These are phyloP conservation scores for Aspergillus avenaceus DNA, from an alignment of 495 filamentous ascomycete genomes.

Conservation along the genomic window DNA sequence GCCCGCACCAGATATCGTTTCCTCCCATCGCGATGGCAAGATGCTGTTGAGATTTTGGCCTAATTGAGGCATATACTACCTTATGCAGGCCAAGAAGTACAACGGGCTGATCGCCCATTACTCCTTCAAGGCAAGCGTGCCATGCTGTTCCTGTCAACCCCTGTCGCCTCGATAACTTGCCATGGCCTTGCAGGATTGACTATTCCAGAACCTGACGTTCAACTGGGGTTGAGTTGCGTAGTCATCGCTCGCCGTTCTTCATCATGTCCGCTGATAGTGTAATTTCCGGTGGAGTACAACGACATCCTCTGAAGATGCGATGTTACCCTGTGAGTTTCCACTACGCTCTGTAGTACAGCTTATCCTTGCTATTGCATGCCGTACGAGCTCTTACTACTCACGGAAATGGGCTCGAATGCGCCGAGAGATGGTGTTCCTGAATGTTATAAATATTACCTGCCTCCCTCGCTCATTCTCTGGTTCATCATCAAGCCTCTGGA, in stretches of 20 bases:
- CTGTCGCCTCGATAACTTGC: not conserved
- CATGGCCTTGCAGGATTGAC: not conserved
- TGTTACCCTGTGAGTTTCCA: slow-evolving; percentile 24
- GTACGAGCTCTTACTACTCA: not conserved
- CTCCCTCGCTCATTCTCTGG: slow-evolving; percentile 8
- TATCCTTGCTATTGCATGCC: slow-evolving; percentile 10
- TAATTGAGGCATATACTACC: slow-evolving; percentile 11
- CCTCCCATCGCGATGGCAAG: not conserved
- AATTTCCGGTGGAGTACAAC: slow-evolving; percentile 18
- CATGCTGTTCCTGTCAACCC: not conserved
- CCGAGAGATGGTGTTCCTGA: not conserved
- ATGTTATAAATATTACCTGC: slow-evolving; percentile 9
- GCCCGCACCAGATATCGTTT: slow-evolving; percentile 1
- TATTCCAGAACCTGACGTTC: not conserved
- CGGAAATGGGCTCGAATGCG: slow-evolving; percentile 2
- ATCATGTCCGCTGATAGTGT: slow-evolving; percentile 7
- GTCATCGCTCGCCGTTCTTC: not conserved
- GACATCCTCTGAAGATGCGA: slow-evolving; percentile 18
- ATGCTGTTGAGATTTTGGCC: not conserved
- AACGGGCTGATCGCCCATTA: not conserved
- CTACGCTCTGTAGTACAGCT: not conserved
- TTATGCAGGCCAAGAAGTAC: slow-evolving; percentile 7
- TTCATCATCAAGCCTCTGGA: slow-evolving; percentile 5
- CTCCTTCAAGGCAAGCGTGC: slow-evolving; percentile 8
- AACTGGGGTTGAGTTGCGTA: not conserved